Evolutionary conservation across 148 eudicot species (phyloP).

Genomic region (Drosera capensis): DNA sequence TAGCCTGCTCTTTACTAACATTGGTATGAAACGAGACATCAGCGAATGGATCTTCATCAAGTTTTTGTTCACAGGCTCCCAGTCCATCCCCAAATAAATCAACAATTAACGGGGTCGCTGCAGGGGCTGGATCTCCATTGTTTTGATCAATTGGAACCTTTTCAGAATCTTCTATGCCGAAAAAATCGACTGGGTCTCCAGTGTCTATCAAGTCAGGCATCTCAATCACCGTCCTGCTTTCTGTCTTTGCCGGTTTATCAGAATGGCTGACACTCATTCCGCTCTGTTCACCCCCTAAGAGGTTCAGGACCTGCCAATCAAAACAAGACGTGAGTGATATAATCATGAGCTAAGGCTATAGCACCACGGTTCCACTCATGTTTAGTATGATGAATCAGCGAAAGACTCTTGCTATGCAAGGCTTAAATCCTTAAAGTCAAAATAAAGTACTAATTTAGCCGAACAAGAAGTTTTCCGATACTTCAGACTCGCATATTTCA

Average conservation of each 20-base stretch:
- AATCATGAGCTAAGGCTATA: not conserved
- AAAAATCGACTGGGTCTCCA: conserved; percentile 38
- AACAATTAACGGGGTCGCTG: conserved; percentile 43
- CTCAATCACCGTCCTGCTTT: conserved; percentile 22
- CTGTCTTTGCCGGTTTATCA: conserved; percentile 27
- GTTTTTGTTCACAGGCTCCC: conserved; percentile 26
- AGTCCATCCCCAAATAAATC: conserved; percentile 58
- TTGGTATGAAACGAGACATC: conserved; percentile 72
- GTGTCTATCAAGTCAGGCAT: conserved; percentile 89
- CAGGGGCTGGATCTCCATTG: conserved; percentile 12
- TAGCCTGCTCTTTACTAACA: conserved; percentile 29
- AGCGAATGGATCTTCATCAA: conserved; percentile 79
- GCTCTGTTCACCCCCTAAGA: conserved; percentile 43
- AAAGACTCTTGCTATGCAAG: too few relatives aligned
- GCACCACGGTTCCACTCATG: not conserved
- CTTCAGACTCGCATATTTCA: too few relatives aligned
- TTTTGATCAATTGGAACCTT: conserved; percentile 22
- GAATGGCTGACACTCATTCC: conserved; percentile 20
- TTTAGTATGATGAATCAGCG: not conserved
- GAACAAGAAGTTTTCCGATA: too few relatives aligned
- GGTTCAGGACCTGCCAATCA: conserved; percentile 54
- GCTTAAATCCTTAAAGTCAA: too few relatives aligned
- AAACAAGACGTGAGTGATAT: not conserved
- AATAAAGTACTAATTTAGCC: too few relatives aligned
- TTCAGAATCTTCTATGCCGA: conserved; percentile 26